Evolutionary conservation across 495 filamentous ascomycete species (phyloP), one percentile per base, ranked within the genome.

Genomic region (Saxophila tyrrhenica): DNA sequence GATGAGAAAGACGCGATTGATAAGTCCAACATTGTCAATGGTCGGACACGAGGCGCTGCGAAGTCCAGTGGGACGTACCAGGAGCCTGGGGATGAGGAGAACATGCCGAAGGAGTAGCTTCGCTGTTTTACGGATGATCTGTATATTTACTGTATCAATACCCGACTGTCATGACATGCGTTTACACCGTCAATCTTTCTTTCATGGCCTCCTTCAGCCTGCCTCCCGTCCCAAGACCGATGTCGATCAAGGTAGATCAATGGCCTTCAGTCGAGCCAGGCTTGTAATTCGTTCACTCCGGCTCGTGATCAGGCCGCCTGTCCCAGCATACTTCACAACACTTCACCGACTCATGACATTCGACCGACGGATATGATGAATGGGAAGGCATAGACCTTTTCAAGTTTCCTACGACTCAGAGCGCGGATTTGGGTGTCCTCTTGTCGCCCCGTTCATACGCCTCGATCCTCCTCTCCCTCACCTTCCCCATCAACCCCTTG

Each of bases 1-100:
- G 78, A 81, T 56, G 78, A 80, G 1, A 58, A 59, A 0, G 76
- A 79, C 21, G 77, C 75, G 1, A 78, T 81, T 21, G 72, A 81
- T 39, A 59, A 68, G 58, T 55, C 35, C 20, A 79, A 80, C 35
- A 75, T 81, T 41, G 62, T 81, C 2, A 64, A 69, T 11, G 56
- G 50, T 8, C 70, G 70, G 48, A 79, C 74, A 8, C 64, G 75
- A 15, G 69, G 72, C 25, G 74, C 72, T 2, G 39, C 54, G 0
- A 75, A 74, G 65, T 61, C 69, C 15, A 54, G 49, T 43, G 73
- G 76, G 13, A 70, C 65, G 2, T 81, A 80, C 55, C 24, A 25
- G 0, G 76, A 81, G 65, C 77, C 75, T 16, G 68, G 67, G 19
- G 76, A 79, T 66, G 76, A 79, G 62, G 67, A 75, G 54, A 63